A percentile compares a stretch with the other conserved stretches of the same genome.
Conservation (phyloP, 2,329 filamentous ascomycete species). For the Venturia oleaginea region DNA sequence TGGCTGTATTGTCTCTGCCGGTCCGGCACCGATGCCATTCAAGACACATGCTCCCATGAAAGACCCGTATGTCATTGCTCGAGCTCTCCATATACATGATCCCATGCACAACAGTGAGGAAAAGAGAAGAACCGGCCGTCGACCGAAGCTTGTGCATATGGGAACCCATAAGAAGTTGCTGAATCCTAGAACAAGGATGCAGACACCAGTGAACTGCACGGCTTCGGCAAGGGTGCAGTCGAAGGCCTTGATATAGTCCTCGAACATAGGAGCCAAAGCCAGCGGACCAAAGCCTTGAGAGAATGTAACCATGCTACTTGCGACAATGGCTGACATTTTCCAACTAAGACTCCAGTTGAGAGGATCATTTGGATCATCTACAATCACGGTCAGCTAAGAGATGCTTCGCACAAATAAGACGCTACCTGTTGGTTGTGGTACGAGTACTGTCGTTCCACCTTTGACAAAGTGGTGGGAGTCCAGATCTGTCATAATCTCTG, state of each 20-base stretch:
- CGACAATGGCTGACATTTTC: slow-evolving; percentile 41
- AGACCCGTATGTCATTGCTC: slow-evolving; percentile 47
- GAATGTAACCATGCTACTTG: slow-evolving; percentile 41
- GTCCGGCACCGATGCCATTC: slow-evolving; percentile 20
- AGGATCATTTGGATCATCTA: slow-evolving; percentile 36
- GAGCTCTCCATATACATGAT: slow-evolving; percentile 49
- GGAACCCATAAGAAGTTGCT: slow-evolving; percentile 54
- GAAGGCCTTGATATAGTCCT: slow-evolving; percentile 47
- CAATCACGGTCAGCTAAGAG: not conserved
- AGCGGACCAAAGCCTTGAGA: slow-evolving; percentile 47
- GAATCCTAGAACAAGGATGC: slow-evolving; percentile 49
- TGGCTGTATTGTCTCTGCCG: slow-evolving; percentile 53
- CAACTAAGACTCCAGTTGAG: slow-evolving; percentile 41
- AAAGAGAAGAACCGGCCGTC: slow-evolving; percentile 44
- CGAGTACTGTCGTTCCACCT: slow-evolving; percentile 36
- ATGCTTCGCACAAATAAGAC: not conserved
- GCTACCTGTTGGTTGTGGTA: slow-evolving; percentile 40
- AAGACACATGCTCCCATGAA: slow-evolving; percentile 54
- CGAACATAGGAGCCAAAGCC: slow-evolving; percentile 51
- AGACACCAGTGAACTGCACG: slow-evolving; percentile 48
- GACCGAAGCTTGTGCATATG: slow-evolving; percentile 45
- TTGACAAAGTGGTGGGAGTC: slow-evolving; percentile 57
- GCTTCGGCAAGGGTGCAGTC: slow-evolving; percentile 44
- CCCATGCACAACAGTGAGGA: slow-evolving; percentile 45
- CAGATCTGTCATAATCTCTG: slow-evolving; percentile 53